A percentile compares a stretch with the other conserved stretches of the same genome.
Conservation (phyloP, 1,284 basidiomycete species). For the Leccinum angustisporum region DNA sequence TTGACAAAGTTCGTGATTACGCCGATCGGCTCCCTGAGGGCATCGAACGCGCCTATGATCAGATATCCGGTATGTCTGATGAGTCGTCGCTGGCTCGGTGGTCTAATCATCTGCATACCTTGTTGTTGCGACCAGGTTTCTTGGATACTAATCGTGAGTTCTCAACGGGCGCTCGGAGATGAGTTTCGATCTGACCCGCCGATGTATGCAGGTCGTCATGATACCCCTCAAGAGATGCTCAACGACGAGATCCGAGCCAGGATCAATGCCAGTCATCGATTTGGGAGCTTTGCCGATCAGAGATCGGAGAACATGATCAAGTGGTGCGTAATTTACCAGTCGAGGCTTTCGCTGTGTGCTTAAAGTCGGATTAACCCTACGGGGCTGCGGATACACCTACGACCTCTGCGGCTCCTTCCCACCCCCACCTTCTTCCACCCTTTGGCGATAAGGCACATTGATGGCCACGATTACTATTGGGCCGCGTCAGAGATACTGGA, state of each 20-base stretch:
- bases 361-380: neutral
- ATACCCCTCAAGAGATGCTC: slow-evolving; percentile 67
- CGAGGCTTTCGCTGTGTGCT: neutral
- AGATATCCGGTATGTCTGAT: slow-evolving; percentile 28
- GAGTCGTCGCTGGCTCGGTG: neutral
- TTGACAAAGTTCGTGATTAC: slow-evolving; percentile 33
- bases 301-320: slow-evolving; percentile 76
- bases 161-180: neutral
- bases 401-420: neutral
- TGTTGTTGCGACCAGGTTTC: neutral
- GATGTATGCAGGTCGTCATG: slow-evolving; percentile 62
- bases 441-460: slow-evolving; percentile 63
- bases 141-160: neutral
- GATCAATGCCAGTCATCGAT: slow-evolving; percentile 81
- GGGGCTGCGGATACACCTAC: neutral
- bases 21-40: slow-evolving; percentile 44
- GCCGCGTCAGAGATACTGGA: slow-evolving; percentile 89
- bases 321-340: slow-evolving; percentile 53
- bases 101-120: neutral
- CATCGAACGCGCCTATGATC: slow-evolving; percentile 46
- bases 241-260: slow-evolving; percentile 64
- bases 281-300: slow-evolving; percentile 78
- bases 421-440: neutral
- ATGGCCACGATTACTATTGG: slow-evolving; percentile 94
- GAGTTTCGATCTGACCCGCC: neutral